Base-by-base conservation (phyloP, 2,329 filamentous ascomycete species). In the Fusarium heterosporum region DNA sequence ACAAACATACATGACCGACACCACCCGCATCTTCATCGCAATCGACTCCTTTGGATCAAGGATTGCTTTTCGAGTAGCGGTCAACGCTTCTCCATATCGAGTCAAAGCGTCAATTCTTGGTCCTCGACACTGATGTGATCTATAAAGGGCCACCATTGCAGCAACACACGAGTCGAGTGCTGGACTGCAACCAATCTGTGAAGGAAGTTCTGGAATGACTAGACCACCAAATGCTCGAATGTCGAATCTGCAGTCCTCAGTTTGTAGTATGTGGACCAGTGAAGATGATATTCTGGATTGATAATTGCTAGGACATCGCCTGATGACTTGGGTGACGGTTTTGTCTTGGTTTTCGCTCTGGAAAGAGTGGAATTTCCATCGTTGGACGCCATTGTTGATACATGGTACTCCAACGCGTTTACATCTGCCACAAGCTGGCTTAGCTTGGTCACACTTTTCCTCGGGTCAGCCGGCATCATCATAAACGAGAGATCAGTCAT, bases 201-300 rank as follows among this genome's bases (percentile, higher is more conserved):
- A 40, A 1, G 68, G 66, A 0, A 72, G 51, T 5, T 73, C 70
- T 1, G 61, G 41, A 1, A 73, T 43, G 13, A 70, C 39, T 42
- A 51, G 61, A 1, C 66, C 68, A 0, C 70, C 70, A 6, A 69
- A 69, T 0, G 64, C 48, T 2, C 70, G 68, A 3, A 72, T 58
- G 16, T 73, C 64, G 9, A 65, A 73, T 17, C 70, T 56, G 16
- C 61, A 47, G 41, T 72, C 70, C 6, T 73, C 58, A 1, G 65
- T 62, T 6, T 55, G 64, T 1, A 72, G 66, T 16, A 70, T 59
- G 13, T 63, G 57, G 1, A 73, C 59, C 5, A 73, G 26, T 1
- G 55, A 59, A 1, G 70, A 70, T 12, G 61, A 54, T 8, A 64
- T 34, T 1, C 16, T 39, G 0, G 66, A 65, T 8, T 61, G 48